phyloP scores from a whole-genome alignment of 768 basidiomycete genomes.

The Collybiopsis confluens region DNA sequence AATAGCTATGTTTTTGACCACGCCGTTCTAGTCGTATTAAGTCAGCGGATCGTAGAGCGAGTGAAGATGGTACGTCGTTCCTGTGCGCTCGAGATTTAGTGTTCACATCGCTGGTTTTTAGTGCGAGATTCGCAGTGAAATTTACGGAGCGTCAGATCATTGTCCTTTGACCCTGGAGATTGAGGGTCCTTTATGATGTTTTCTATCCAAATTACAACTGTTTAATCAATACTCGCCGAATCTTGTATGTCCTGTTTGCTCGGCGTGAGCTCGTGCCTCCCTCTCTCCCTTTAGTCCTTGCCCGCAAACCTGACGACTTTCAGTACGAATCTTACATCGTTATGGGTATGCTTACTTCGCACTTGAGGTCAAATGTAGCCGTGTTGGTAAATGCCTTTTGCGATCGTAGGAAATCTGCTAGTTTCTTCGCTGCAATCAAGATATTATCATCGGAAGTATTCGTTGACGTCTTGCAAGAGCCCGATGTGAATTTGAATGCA shows the following conservation, averaged over 20 bases:
- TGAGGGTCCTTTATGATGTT: slow-evolving; percentile 33
- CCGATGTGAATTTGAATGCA: slow-evolving; percentile 4
- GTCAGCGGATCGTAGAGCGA: slow-evolving; percentile 58
- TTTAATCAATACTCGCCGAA: slow-evolving; percentile 86
- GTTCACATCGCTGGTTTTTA: slow-evolving; percentile 13
- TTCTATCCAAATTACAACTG: not conserved
- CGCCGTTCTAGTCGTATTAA: slow-evolving; percentile 59
- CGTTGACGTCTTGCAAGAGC: slow-evolving; percentile 21
- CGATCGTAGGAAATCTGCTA: slow-evolving; percentile 67
- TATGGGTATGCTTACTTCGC: slow-evolving; percentile 51
- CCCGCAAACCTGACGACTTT: slow-evolving; percentile 59
- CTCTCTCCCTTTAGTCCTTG: slow-evolving; percentile 91
- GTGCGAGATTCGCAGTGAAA: slow-evolving; percentile 84
- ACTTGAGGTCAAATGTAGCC: slow-evolving; percentile 84
- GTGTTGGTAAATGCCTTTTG: slow-evolving; percentile 91
- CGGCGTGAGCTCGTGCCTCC: slow-evolving; percentile 84
- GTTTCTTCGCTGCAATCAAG: slow-evolving; percentile 59
- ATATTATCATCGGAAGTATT: slow-evolving; percentile 48
- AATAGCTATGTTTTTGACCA: not conserved
- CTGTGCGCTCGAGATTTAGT: not conserved
- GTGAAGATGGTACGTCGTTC: slow-evolving; percentile 51
- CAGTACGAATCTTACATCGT: not conserved
- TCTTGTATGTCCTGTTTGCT: slow-evolving; percentile 76
- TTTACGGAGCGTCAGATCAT: slow-evolving; percentile 87
- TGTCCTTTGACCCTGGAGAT: slow-evolving; percentile 79